Conservation (phyloP, 2,329 filamentous ascomycete genomes). For the Cladophialophora yegresii region DNA sequence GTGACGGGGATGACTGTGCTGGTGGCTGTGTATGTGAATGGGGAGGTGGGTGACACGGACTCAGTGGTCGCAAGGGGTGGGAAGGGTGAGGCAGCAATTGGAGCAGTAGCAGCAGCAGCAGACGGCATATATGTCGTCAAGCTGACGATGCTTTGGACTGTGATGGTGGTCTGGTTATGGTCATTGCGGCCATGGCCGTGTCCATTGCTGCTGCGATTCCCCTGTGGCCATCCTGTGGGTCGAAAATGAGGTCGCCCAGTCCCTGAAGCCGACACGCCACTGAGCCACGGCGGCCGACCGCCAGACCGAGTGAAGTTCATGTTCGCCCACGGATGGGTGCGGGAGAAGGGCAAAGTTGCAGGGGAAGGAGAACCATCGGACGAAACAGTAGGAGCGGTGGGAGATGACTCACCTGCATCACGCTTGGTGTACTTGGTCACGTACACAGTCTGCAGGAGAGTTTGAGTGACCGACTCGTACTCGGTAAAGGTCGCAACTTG, state of each 20-base stretch:
- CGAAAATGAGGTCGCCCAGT: neutral
- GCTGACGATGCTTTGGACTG: conserved; percentile 3
- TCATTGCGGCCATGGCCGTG: neutral
- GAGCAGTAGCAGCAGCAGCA: neutral
- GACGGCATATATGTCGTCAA: conserved; percentile 6
- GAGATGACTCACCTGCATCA: conserved; percentile 25
- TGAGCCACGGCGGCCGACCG: conserved; percentile 6
- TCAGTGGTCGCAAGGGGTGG: neutral
- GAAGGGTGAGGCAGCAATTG: neutral
- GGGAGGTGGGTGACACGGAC: neutral
- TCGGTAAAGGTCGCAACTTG: conserved; percentile 28
- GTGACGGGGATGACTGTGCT: neutral
- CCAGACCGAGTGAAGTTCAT: neutral
- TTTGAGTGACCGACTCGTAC: conserved; percentile 28
- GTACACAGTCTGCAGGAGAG: conserved; percentile 29
- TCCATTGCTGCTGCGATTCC: neutral
- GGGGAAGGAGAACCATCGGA: neutral
- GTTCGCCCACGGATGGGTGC: neutral
- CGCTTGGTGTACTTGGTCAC: conserved; percentile 30
- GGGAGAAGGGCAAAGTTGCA: neutral
- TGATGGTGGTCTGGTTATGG: conserved; percentile 1
- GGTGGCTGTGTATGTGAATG: conserved; percentile 7
- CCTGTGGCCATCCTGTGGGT: neutral
- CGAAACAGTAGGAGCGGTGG: conserved; percentile 1
- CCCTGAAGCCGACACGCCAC: neutral